Evolutionary conservation across 257 asterid genomes (phyloP).

Genomic region (Knoxia roxburghii): DNA sequence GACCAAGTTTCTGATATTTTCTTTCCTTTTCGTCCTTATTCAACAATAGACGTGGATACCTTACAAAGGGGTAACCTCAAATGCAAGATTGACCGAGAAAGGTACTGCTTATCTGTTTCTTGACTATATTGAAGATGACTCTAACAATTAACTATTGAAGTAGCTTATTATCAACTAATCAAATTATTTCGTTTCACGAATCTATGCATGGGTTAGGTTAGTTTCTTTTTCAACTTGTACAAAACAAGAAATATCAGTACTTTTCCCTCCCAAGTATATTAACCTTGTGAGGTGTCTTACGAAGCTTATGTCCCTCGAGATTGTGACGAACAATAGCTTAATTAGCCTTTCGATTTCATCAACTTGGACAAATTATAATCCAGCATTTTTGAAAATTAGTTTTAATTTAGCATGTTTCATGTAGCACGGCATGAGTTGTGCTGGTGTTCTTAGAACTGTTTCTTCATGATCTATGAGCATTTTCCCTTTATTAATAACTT

Average conservation of each 20-base stretch:
- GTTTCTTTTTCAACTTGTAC: not conserved
- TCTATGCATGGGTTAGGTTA: not conserved
- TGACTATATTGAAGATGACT: not conserved
- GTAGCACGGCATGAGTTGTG: not conserved
- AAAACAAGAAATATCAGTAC: not conserved
- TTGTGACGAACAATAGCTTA: not conserved
- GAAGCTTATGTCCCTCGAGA: constrained; percentile 3
- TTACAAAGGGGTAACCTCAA: constrained; percentile 85
- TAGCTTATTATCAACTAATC: not conserved
- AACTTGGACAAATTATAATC: not conserved
- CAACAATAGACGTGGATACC: constrained; percentile 88
- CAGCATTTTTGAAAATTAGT: not conserved
- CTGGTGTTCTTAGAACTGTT: not conserved
- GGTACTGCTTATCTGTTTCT: constrained; percentile 37
- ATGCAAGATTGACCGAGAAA: constrained; percentile 74
- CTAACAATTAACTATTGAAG: not conserved
- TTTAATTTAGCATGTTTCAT: not conserved
- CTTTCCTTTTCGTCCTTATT: constrained; percentile 4
- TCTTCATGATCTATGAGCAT: not conserved
- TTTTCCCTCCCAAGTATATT: not conserved
- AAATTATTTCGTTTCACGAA: no score
- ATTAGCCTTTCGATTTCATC: not conserved
- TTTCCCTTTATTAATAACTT: not conserved
- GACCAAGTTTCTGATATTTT: constrained; percentile 3
- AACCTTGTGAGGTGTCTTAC: not conserved